A percentile compares a stretch with the other conserved stretches of the same genome.
phyloP scores from a whole-genome alignment of 1,284 basidiomycete species.

The Xerocomus minutiporus region DNA sequence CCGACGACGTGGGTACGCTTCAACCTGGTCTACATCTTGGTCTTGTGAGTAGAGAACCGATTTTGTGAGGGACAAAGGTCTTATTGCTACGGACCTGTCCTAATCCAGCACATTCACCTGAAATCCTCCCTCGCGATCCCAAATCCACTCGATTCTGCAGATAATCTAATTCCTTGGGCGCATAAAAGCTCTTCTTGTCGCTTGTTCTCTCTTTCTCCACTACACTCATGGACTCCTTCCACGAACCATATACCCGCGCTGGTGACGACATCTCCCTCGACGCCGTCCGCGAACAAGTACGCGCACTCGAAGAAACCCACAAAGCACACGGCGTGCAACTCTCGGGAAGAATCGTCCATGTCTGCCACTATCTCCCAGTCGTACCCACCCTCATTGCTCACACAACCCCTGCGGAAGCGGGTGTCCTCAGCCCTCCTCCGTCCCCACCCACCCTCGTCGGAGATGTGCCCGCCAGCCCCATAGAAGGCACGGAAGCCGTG shows the following conservation, averaged over 20 bases:
- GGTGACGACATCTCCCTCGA: slow-evolving; percentile 42
- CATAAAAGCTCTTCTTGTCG: slow-evolving; percentile 18
- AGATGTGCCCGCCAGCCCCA: slow-evolving; percentile 40
- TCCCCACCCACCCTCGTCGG: slow-evolving; percentile 53
- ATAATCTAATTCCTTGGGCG: slow-evolving; percentile 24
- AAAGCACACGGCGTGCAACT: slow-evolving; percentile 64
- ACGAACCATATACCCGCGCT: slow-evolving; percentile 39
- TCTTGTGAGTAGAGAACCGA: not conserved
- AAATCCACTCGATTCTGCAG: slow-evolving; percentile 25
- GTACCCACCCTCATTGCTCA: slow-evolving; percentile 49
- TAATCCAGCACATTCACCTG: slow-evolving; percentile 24
- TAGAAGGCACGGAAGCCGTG: slow-evolving; percentile 11
- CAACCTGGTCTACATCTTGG: not conserved
- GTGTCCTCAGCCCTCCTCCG: slow-evolving; percentile 62
- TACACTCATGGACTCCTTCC: slow-evolving; percentile 44
- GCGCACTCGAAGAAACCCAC: slow-evolving; percentile 65
- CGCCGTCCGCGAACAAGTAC: slow-evolving; percentile 57
- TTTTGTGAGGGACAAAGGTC: not conserved
- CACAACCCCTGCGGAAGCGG: slow-evolving; percentile 44
- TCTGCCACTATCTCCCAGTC: slow-evolving; percentile 80
- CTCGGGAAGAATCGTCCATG: slow-evolving; percentile 82
- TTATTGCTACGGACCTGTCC: slow-evolving; percentile 14
- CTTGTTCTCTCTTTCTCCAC: not conserved
- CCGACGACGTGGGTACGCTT: not conserved
- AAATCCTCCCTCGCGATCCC: slow-evolving; percentile 22